Base-by-base conservation (phyloP, 2,329 filamentous ascomycete genomes). In the Ophiostoma sp. region DNA sequence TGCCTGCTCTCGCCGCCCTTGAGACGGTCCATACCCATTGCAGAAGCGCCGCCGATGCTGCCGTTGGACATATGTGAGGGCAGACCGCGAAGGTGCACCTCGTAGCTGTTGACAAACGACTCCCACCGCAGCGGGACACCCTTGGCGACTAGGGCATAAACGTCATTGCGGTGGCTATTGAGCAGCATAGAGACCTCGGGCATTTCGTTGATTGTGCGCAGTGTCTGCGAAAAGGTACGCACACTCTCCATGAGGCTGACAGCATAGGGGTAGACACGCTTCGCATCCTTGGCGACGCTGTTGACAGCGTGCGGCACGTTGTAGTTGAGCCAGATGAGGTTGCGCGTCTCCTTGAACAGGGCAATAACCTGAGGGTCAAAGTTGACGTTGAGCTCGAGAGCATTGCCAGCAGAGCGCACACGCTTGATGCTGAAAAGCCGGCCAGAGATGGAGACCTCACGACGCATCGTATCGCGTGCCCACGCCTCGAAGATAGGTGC, bases 171-270 rank as follows among this genome's bases (percentile, higher is more conserved):
- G 76, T 98, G 96, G 38, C 94, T 93, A 75, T 91, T 93, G 38
- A 99, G 83, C 36, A 99, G 82, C 65, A 96, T 89, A 0, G 93
- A 87, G 69, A 97, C 93, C 72, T 94, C 91, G 11, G 89, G 86
- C 91, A 99, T 94, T 67, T 90, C 87, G 18, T 87, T 83, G 70
- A 99, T 96, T 66, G 91, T 87, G 42, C 92, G 88, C 73, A 90
- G 89, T 0, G 93, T 97, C 78, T 98, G 94, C 1, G 92, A 86
- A 72, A 96, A 89, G 0, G 93, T 98, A 69, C 93, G 87, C n/a
- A 98, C 92, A 75, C 93, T 98, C 79, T 99, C 95, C 93, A 99
- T 99, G 73, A 99, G 81, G 75, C 93, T 98, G 72, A 99, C 93
- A 38, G 96, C 95, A 75, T 96, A 99, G 0, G 95, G 95, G 74